Evolutionary conservation across 1,284 basidiomycete species (phyloP), one percentile per base, ranked within the genome.

Genomic region (Sanguinoderma infundibulare): DNA sequence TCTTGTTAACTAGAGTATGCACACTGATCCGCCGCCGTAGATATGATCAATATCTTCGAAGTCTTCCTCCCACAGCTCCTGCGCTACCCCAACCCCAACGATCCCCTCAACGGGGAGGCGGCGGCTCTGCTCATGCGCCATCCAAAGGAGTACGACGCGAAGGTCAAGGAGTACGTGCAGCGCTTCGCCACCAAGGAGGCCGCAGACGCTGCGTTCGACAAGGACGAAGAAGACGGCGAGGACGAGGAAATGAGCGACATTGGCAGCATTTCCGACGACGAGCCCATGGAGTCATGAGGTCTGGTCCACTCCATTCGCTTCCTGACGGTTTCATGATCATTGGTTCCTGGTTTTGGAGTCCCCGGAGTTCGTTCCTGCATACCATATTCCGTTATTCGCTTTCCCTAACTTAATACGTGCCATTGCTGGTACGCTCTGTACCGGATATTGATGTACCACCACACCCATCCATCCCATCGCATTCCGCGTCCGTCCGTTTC

Each of bases 41-140:
- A 98, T 79, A 96, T 98, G 90, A 95, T 98, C 81, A 99, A 99
- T 76, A 98, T 99, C 70, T 99, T 99, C 72, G 98, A 99, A 76
- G 91, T 95, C 59, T 99, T 99, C 80, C 84, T 99, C 30, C 98
- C 97, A 2, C 98, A 99, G 77, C 86, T 99, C 4, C 80, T 99
- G 57, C 91, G 96, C 50, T 99, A 99, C 77, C 97, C 97, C 64
- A 99, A 99, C 77, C 96, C 98, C 10, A 94, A 96, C 63, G 97
- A 99, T 75, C 98, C 97, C 1, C 81, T 99, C 57, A 99, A 99
- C 69, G 97, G 97, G 20, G 97, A 99, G 77, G 97, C 98, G 20
- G 97, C 97, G 9, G 94, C 97, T 0, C 80, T 99, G 38, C 86
- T 98, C 67, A 97, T 98, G 94, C 90, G 96, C 17, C 96, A 98